phyloP scores from a whole-genome alignment of 2,329 filamentous ascomycete species.

The Didymella lethalis region DNA sequence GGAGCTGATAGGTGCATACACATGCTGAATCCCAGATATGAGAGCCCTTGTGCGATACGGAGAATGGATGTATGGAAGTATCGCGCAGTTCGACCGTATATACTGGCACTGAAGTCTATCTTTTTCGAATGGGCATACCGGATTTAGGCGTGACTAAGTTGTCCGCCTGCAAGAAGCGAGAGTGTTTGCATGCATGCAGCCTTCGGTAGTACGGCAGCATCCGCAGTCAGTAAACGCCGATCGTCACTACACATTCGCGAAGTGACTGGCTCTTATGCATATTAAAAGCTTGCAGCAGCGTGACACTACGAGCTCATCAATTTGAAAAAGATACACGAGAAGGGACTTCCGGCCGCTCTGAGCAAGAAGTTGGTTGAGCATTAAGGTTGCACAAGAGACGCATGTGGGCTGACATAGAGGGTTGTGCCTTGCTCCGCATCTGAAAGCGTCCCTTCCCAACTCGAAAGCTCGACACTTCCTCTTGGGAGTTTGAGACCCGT shows the following conservation, averaged over 20 bases:
- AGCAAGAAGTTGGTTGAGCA: neutral
- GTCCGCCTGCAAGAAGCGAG: neutral
- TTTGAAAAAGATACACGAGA: neutral
- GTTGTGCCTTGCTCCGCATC: neutral
- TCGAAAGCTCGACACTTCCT: neutral
- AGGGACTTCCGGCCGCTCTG: neutral
- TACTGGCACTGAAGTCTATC: too few relatives aligned
- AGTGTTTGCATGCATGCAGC: conserved; percentile 10
- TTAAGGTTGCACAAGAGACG: conserved; percentile 3
- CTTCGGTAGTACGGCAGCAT: conserved; percentile 3
- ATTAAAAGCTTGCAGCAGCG: neutral
- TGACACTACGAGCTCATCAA: neutral
- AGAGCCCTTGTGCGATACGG: neutral
- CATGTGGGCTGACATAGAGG: neutral
- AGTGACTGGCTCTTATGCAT: neutral
- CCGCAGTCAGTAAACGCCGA: conserved; percentile 6
- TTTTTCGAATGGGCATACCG: neutral
- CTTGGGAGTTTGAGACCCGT: neutral
- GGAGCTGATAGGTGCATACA: neutral
- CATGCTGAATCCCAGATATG: too few relatives aligned
- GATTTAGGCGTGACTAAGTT: neutral
- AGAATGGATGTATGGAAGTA: neutral
- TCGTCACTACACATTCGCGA: neutral
- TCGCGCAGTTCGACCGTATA: neutral
- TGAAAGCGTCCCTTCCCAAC: neutral